These are phyloP conservation scores for Sarocladium brachiariae DNA, from an alignment of 2,329 filamentous ascomycete species.

Conservation along the genomic window DNA sequence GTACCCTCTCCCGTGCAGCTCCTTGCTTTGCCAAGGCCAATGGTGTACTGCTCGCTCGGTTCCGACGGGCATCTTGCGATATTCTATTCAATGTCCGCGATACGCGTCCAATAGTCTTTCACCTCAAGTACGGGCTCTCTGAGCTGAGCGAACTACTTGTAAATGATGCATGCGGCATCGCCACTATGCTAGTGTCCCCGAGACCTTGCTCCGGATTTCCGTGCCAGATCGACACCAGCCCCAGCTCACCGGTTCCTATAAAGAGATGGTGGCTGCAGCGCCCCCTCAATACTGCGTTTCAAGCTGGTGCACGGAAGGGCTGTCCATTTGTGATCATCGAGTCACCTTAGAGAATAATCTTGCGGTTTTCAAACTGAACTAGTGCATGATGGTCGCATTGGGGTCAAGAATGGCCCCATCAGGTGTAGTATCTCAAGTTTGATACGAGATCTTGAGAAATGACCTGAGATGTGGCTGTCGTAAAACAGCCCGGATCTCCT, in stretches of 20 bases:
- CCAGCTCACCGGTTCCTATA: conserved; percentile 7
- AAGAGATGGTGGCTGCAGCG: neutral
- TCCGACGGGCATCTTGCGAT: neutral
- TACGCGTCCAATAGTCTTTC: too few relatives aligned
- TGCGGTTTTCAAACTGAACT: too few relatives aligned
- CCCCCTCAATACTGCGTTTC: neutral
- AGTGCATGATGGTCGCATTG: too few relatives aligned
- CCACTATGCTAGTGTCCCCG: neutral
- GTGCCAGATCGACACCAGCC: neutral
- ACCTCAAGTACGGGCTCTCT: too few relatives aligned
- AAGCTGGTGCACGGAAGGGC: too few relatives aligned
- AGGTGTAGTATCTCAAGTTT: neutral
- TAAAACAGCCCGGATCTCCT: too few relatives aligned
- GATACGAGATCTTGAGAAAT: neutral
- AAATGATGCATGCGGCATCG: too few relatives aligned
- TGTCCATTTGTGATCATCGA: too few relatives aligned
- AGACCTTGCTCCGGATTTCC: neutral
- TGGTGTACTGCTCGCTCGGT: neutral
- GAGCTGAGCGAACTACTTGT: conserved; percentile 1
- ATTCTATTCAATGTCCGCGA: too few relatives aligned
- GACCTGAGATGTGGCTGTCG: neutral
- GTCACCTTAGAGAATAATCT: too few relatives aligned
- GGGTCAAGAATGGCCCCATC: neutral
- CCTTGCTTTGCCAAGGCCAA: too few relatives aligned
- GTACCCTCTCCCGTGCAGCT: too few relatives aligned